Percentiles rank a stretch among this genome's conserved stretches.
These are phyloP conservation scores for Glaciozyma antarctica DNA, from an alignment of 768 basidiomycete genomes.

Conservation along the genomic window DNA sequence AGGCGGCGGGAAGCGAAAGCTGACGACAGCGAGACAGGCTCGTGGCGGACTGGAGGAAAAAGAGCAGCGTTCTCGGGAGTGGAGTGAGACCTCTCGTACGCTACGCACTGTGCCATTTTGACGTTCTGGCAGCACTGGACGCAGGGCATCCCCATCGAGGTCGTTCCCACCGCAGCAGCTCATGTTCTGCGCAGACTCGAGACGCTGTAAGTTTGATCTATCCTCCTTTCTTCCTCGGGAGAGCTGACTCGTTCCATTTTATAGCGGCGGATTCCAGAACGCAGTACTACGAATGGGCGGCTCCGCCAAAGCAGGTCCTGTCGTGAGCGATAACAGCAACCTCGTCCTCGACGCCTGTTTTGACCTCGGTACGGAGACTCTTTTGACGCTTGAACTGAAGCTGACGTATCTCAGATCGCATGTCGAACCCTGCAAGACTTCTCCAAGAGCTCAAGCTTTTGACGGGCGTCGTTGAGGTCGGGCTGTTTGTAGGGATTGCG, in stretches of 20 bases:
- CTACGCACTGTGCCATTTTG: background rate
- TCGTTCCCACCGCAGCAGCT: constrained; percentile 67
- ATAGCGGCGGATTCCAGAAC: too few relatives aligned
- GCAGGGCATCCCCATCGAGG: constrained; percentile 84
- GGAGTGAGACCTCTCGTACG: background rate
- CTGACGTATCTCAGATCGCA: background rate
- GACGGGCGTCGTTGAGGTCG: background rate
- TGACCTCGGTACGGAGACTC: background rate
- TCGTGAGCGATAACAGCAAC: constrained; percentile 77
- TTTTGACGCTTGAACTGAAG: background rate
- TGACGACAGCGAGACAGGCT: background rate
- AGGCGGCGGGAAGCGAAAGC: too few relatives aligned
- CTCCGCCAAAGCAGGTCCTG: constrained; percentile 44
- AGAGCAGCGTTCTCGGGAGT: background rate
- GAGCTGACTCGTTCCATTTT: background rate
- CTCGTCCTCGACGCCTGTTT: background rate
- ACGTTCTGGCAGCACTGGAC: constrained; percentile 42
- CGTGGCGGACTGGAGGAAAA: background rate
- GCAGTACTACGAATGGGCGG: constrained; percentile 11
- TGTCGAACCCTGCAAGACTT: too few relatives aligned
- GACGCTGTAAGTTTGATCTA: background rate
- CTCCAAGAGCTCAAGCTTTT: background rate
- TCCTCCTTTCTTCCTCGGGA: background rate
- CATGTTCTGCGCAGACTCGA: background rate
- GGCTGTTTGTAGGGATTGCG: background rate